phyloP scores from a whole-genome alignment of 768 basidiomycete genomes.

The Pleurotus platypus region DNA sequence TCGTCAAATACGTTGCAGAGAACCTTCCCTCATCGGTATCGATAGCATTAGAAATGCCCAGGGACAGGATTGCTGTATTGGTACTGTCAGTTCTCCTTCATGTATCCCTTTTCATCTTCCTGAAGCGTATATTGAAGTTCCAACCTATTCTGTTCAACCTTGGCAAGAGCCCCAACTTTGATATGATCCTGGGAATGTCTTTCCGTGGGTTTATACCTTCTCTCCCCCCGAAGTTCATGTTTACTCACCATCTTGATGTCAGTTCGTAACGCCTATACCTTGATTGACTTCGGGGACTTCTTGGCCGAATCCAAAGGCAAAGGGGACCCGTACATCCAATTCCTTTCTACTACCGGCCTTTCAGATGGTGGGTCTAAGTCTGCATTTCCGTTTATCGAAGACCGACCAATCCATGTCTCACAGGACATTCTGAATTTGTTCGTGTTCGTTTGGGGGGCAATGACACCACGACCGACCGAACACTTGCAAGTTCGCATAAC shows the following conservation, averaged over 20 bases:
- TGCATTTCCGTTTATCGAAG: neutral
- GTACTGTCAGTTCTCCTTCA: constrained; percentile 5
- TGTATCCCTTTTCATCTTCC: neutral
- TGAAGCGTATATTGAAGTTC: constrained; percentile 39
- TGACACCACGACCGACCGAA: constrained; percentile 3
- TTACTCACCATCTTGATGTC: neutral
- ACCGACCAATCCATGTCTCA: neutral
- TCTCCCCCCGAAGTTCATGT: neutral
- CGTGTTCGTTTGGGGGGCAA: neutral
- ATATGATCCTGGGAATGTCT: constrained; percentile 11
- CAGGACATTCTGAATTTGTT: constrained; percentile 4
- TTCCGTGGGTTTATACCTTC: constrained; percentile 8
- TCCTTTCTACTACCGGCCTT: constrained; percentile 9
- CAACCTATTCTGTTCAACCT: constrained; percentile 58
- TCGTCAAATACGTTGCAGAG: neutral
- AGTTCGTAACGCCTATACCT: constrained; percentile 12
- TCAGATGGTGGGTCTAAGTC: neutral
- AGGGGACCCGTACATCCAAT: constrained; percentile 10
- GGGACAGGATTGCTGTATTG: constrained; percentile 10
- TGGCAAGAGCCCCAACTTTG: constrained; percentile 27
- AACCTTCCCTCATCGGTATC: constrained; percentile 4
- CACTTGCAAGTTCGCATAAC: neutral
- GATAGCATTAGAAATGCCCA: neutral
- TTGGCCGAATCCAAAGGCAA: constrained; percentile 7
- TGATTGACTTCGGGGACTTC: constrained; percentile 13